Base-by-base conservation (phyloP, 352 stramenopile species). In the Phytophthora syringae region DNA sequence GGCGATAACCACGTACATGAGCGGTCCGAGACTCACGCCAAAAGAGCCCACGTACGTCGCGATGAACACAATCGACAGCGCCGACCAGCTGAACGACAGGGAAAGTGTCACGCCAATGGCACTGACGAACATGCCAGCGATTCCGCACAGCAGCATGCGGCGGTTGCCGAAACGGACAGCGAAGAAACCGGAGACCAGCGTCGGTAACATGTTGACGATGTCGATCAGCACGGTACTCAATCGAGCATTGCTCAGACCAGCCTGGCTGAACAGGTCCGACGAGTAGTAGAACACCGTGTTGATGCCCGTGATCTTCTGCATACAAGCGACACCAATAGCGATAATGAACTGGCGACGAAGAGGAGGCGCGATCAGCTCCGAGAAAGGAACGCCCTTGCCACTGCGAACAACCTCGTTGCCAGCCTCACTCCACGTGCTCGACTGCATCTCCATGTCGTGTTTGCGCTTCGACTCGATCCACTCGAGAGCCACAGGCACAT, bases 251-350 rank as follows among this genome's bases (percentile, higher is more conserved):
- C 22, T 55, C 13, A 84, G 47, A 42, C 76, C 76, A 16, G 72
- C 72, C 21, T 70, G 60, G 2, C 11, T 64, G 37, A 84, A 82
- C 25, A 84, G 60, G 30, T 72, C 62, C 6, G 74, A 83, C 42
- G 79, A 88, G 79, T 88, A 84, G 64, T 75, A 79, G 55, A 82
- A 80, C 10, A 84, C 63, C 13, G 73, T 75, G 63, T 86, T 86
- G 74, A 88, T 84, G 50, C 79, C 79, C 13, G 67, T 70, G 69
- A 88, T 67, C 48, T 88, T 77, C 27, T 84, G 71, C 62, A 72
- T 76, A 20, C 45, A 67, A 1, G 61, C 67, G 4, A 85, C 48
- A 1, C 65, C 64, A 57, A 79, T 42, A 2, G 75, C 74, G 30
- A 84, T 79, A 21, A 84, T 60, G 43, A 82, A 71, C 32, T 79